Base-by-base conservation (phyloP, 257 asterid genomes). In the Solanum arcanum region DNA sequence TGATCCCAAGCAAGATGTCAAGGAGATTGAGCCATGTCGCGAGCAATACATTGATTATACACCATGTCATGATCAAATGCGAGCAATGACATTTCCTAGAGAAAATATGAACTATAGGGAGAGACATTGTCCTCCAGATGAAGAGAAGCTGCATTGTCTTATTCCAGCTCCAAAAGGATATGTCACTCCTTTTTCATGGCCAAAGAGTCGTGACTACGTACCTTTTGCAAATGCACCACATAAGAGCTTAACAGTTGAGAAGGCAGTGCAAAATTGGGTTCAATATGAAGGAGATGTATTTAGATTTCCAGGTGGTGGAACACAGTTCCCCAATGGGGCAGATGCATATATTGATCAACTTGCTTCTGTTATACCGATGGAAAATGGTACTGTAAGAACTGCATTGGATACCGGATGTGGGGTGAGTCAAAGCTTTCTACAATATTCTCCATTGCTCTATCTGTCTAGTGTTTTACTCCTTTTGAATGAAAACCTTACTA, bases 351-450 rank as follows among this genome's bases (percentile, higher is more conserved):
- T 91, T 41, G 90, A 91, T 12, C 88, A 91, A 84, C 92, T 91
- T 80, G 91, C 92, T 37, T 86, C 91, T 70, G 91, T 89, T 21
- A 90, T 91, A 29, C 92, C 94, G 5, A 88, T 91, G 12, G 90
- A 87, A 31, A 91, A 90, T 77, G 94, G 92, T 44, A 88, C 88
- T 1, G 88, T 91, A 13, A 84, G 94, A 86, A 91, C 91, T 52
- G 94, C 92, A 29, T 41, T 91, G 16, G 94, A 91, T 56, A 91
- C 92, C 7, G 94, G 91, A 41, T 91, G 94, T 83, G 94, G 94
- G 90, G 94, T 89, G 84, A 89, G 92, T 77, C 33, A 64, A 62
- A n/a, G 35, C 70, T 62, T 18, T 69, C 31, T 7, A 39, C 42
- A 75, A 18, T 52, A 7, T 35, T 25, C 18, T 44, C 84, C 0